Base-by-base conservation (phyloP, 306 rosid genomes). In the Prunus mongolica region DNA sequence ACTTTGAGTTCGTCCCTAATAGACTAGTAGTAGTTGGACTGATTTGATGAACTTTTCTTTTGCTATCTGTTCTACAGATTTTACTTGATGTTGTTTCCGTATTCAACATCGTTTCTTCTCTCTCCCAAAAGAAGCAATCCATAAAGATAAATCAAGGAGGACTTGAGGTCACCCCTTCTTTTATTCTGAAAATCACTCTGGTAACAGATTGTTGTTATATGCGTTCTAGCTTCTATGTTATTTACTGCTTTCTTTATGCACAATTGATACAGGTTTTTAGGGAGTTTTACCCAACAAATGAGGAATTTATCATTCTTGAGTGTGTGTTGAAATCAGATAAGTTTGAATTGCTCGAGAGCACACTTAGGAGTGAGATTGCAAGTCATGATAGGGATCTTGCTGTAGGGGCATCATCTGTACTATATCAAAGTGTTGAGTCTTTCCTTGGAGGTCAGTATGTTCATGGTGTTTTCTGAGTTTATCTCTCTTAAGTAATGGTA, bases 61-160 rank as follows among this genome's bases (percentile, higher is more conserved):
- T 56, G 46, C 38, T 67, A 66, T 57, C 32, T 34, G 14, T 68
- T 76, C 70, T 45, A 62, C 91, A 94, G 98, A 90, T 90, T 74
- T 78, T 94, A 46, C 92, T 90, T 57, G 90, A 94, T 82, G 84
- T 88, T 75, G 93, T 89, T 82, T 82, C 88, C 8, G 79, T 89
- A 79, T 92, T 87, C 91, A 92, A 94, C 79, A 84, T 62, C 82
- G 96, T 90, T 81, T 87, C 97, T 65, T 90, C 94, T 78, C 76
- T 87, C 56, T 81, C 96, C 61, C 88, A 25, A 77, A 87, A 76
- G 76, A 88, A 84, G 83, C 97, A 94, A 68, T 87, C 87, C n/a
- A 77, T 88, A 45, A 90, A 85, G 76, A 87, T 94, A 69, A 83
- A 74, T 81, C 87, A 84, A 19, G 87, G 67, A 30, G 91, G 91